Percentiles rank a stretch among this genome's conserved stretches.
These are phyloP conservation scores for Suillus americanus DNA, from an alignment of 768 basidiomycete genomes.

Conservation along the genomic window DNA sequence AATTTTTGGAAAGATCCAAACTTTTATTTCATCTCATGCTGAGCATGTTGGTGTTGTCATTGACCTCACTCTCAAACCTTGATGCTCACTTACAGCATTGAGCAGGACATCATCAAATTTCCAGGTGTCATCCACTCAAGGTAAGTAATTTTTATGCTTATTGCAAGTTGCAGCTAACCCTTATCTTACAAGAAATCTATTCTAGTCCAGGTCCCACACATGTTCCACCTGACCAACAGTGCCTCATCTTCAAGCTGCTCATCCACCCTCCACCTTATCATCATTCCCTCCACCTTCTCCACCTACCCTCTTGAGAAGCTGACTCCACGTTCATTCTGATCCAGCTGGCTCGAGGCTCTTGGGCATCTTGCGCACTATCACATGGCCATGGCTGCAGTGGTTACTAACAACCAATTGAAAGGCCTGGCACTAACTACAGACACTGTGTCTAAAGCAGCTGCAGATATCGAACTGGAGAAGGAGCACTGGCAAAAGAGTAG, in stretches of 20 bases:
- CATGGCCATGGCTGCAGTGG: constrained; percentile 51
- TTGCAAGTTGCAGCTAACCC: neutral
- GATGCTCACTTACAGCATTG: neutral
- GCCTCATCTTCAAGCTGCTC: neutral
- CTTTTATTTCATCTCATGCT: neutral
- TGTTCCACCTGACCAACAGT: neutral
- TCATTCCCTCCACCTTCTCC: constrained; percentile 79
- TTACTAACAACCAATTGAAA: constrained; percentile 50
- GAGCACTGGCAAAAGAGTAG: no score
- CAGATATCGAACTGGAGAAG: no score
- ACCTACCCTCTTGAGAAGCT: constrained; percentile 84
- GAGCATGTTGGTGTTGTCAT: neutral
- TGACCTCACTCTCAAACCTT: neutral
- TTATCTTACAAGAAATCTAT: neutral
- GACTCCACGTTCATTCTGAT: constrained; percentile 62
- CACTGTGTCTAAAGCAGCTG: no score
- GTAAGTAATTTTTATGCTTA: neutral
- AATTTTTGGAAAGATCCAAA: neutral
- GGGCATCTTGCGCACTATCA: constrained; percentile 80
- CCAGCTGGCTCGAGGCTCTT: constrained; percentile 92
- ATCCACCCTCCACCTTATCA: neutral
- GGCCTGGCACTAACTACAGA: no score
- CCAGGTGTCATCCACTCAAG: neutral
- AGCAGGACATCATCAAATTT: neutral
- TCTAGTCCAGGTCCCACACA: neutral